phyloP scores from a whole-genome alignment of 2,329 filamentous ascomycete species.

The Fusarium sp. region DNA sequence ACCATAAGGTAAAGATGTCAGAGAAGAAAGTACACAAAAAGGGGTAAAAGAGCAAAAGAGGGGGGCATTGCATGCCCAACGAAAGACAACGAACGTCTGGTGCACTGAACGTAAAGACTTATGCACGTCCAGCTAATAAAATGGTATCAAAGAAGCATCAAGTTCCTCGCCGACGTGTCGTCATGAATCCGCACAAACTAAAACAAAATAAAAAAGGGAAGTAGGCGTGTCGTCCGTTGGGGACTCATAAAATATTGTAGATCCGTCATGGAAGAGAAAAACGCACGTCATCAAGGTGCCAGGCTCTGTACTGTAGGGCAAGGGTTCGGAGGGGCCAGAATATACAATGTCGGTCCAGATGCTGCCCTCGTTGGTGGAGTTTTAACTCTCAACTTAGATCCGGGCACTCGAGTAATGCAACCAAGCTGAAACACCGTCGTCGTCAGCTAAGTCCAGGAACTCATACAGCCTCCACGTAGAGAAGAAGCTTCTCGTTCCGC shows the following conservation, averaged over 20 bases:
- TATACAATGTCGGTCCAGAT: slow-evolving; percentile 9
- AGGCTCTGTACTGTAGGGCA: slow-evolving; percentile 14
- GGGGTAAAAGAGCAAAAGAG: slow-evolving; percentile 13
- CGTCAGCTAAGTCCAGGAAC: slow-evolving; percentile 13
- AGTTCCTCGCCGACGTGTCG: slow-evolving; percentile 43
- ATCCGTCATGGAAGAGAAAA: slow-evolving; percentile 29
- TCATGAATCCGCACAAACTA: slow-evolving; percentile 39
- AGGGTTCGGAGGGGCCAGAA: slow-evolving; percentile 14
- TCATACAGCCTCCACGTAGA: slow-evolving; percentile 72
- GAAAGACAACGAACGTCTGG: slow-evolving; percentile 41
- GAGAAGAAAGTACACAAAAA: slow-evolving; percentile 33
- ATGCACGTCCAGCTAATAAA: slow-evolving; percentile 46
- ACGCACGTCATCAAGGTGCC: slow-evolving; percentile 15
- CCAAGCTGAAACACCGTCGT: slow-evolving; percentile 38
- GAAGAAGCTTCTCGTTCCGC: slow-evolving; percentile 86
- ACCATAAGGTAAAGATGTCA: slow-evolving; percentile 20
- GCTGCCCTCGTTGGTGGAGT: slow-evolving; percentile 14
- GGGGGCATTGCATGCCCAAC: slow-evolving; percentile 26
- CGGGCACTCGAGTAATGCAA: slow-evolving; percentile 20
- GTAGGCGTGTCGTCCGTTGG: slow-evolving; percentile 25
- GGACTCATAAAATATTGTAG: slow-evolving; percentile 36
- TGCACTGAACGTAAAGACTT: slow-evolving; percentile 41
- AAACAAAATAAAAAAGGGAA: slow-evolving; percentile 7
- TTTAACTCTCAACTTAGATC: slow-evolving; percentile 22
- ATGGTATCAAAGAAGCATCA: slow-evolving; percentile 45